Evolutionary conservation across 495 filamentous ascomycete genomes (phyloP).

Genomic region (Podospora anserina): DNA sequence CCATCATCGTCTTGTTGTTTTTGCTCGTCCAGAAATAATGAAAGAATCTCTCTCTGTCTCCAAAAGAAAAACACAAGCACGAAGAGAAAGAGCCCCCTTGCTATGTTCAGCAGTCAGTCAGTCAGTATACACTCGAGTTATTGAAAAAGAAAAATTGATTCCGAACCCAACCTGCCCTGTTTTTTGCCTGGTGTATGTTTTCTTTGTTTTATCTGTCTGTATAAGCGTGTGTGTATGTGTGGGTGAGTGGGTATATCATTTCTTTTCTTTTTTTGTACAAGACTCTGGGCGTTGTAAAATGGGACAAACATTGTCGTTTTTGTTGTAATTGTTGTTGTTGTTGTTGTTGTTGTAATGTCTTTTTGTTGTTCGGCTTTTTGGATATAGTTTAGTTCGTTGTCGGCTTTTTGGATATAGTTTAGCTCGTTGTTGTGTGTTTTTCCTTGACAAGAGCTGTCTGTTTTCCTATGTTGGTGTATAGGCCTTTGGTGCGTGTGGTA

Average conservation of each 20-base stretch:
- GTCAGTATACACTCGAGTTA: too few species aligned
- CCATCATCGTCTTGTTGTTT: constrained; percentile 2
- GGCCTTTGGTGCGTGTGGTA: background rate
- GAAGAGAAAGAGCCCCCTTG: background rate
- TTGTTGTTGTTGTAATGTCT: background rate
- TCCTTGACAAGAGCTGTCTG: background rate
- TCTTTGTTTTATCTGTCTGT: background rate
- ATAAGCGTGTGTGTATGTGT: background rate
- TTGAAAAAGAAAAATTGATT: too few species aligned
- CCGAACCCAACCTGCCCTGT: background rate
- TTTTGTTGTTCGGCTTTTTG: background rate
- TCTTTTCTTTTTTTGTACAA: background rate
- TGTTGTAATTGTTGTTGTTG: background rate
- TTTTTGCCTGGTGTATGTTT: background rate
- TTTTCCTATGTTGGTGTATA: background rate
- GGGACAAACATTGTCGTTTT: background rate
- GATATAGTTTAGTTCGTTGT: background rate
- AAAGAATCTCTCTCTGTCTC: constrained; percentile 7
- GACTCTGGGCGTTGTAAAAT: background rate
- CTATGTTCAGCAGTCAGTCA: background rate
- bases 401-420: background rate
- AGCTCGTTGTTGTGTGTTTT: background rate
- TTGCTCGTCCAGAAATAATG: constrained; percentile 6
- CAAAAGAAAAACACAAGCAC: background rate
- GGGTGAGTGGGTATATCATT: background rate